A percentile compares a stretch with the other conserved stretches of the same genome.
Evolutionary conservation across 1,284 basidiomycete species (phyloP).

Genomic region (Pseudozyma sp.): DNA sequence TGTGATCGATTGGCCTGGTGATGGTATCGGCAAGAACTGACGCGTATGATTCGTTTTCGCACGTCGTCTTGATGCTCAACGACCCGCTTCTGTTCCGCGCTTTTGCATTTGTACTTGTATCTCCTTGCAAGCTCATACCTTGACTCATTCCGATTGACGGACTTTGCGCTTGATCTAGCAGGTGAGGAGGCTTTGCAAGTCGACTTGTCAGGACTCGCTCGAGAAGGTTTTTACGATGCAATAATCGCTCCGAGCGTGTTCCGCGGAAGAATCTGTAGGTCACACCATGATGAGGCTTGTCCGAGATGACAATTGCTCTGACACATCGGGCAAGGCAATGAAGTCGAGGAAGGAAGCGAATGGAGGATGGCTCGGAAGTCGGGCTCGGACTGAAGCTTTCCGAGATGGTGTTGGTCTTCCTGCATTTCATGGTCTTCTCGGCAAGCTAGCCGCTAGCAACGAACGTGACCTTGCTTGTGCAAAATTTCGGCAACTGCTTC

Average conservation of each 20-base stretch:
- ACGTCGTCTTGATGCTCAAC: not conserved
- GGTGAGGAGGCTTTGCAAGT: no score
- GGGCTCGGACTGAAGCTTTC: not conserved
- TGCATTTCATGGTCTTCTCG: not conserved
- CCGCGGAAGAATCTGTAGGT: no score
- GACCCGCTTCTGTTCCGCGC: not conserved
- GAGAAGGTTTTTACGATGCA: not conserved
- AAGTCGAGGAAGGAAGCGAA: not conserved
- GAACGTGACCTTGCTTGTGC: not conserved
- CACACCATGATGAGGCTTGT: no score
- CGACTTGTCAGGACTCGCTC: no score
- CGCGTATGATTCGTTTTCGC: not conserved
- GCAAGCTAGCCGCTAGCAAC: not conserved
- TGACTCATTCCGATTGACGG: not conserved
- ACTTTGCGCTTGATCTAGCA: no score
- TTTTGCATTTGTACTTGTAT: constrained; percentile 36
- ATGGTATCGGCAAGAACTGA: constrained; percentile 42
- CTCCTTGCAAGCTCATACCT: constrained; percentile 5
- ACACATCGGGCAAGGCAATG: not conserved
- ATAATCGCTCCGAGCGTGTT: no score
- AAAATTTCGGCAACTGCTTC: no score
- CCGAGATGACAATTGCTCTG: not conserved
- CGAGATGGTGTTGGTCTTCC: not conserved
- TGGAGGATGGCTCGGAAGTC: not conserved
- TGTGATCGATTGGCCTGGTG: constrained; percentile 56